A percentile compares a stretch with the other conserved stretches of the same genome.
Evolutionary conservation across 2,329 filamentous ascomycete genomes (phyloP).

Genomic region (Eutypella sp.): DNA sequence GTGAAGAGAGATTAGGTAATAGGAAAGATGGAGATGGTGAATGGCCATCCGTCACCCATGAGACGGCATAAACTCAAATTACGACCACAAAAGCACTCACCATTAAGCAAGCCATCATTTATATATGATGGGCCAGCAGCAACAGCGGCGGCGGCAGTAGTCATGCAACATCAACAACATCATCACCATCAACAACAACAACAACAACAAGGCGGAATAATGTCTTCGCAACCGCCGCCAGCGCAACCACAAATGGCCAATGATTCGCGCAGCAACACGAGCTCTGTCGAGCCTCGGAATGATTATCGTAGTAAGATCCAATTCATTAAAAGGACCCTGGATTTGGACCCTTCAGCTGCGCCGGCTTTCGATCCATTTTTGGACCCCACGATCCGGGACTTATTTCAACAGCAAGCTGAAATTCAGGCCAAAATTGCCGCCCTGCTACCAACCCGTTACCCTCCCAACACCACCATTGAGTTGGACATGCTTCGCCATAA

Average conservation of each 20-base stretch:
- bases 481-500: slow-evolving; percentile 53
- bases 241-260: slow-evolving; percentile 23
- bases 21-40: background rate
- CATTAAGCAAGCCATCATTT: background rate
- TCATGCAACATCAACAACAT: too few species aligned
- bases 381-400: slow-evolving; percentile 38
- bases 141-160: too few species aligned
- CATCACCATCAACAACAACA: too few species aligned
- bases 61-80: slow-evolving; percentile 1
- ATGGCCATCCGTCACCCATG: background rate
- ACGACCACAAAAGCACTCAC: background rate
- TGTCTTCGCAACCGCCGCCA: background rate
- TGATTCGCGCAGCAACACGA: slow-evolving; percentile 11
- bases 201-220: background rate
- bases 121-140: background rate
- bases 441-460: slow-evolving; percentile 43
- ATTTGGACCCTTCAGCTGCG: slow-evolving; percentile 21
- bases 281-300: slow-evolving; percentile 23
- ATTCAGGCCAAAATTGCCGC: slow-evolving; percentile 46
- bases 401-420: slow-evolving; percentile 49
- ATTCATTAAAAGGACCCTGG: background rate
- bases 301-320: slow-evolving; percentile 20
- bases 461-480: slow-evolving; percentile 43
- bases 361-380: slow-evolving; percentile 33
- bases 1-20: background rate